Percentiles rank a stretch among this genome's conserved stretches.
Evolutionary conservation across 345 rosid species (phyloP).

Genomic region (Isatis tinctoria): DNA sequence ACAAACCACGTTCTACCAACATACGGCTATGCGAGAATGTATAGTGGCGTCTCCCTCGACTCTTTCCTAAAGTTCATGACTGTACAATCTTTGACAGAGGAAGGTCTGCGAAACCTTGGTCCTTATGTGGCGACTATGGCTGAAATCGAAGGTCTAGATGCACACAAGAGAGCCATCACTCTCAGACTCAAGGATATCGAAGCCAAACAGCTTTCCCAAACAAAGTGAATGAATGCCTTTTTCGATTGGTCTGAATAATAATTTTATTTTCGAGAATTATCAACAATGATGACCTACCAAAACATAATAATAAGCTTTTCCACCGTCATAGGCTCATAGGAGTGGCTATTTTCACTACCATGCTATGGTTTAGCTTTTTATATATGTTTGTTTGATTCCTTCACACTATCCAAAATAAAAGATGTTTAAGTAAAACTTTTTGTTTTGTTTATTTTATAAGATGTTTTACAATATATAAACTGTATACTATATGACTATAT

Average conservation of each 20-base stretch:
- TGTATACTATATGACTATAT: too few relatives aligned
- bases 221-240: conserved; percentile 35
- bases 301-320: conserved; percentile 25
- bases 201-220: conserved; percentile 45
- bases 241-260: conserved; percentile 7
- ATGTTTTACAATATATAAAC: too few relatives aligned
- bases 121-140: conserved; percentile 87
- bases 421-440: too few relatives aligned
- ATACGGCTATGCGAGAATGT: conserved; percentile 91
- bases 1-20: conserved; percentile 92
- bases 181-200: conserved; percentile 75
- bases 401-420: too few relatives aligned
- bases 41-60: conserved; percentile 83
- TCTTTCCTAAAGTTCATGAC: conserved; percentile 91
- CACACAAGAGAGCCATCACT: conserved; percentile 89
- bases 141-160: conserved; percentile 83
- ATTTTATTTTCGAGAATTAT: conserved; percentile 2
- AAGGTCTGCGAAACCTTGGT: conserved; percentile 77
- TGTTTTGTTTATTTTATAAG: too few relatives aligned
- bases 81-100: conserved; percentile 75
- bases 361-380: neutral
- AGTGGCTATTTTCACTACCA: conserved; percentile 12
- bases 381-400: neutral
- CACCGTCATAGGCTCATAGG: conserved; percentile 23
- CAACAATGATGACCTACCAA: conserved; percentile 27